Evolutionary conservation across 768 basidiomycete species (phyloP).

Genomic region (Amanita rimosa): DNA sequence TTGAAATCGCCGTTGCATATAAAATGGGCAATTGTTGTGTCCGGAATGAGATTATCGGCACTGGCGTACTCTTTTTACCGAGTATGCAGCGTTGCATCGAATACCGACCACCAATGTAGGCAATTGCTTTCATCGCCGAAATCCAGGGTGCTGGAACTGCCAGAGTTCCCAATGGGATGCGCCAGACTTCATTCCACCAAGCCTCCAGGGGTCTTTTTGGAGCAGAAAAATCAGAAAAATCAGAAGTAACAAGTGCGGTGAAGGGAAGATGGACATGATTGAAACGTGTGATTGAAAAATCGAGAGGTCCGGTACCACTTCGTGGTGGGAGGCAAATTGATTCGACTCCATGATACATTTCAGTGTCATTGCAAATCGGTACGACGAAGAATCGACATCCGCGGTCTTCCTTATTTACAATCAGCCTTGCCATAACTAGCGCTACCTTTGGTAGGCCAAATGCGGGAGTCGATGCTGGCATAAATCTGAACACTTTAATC

Average conservation of each 20-base stretch:
- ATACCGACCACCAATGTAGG: constrained; percentile 47
- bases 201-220: constrained; percentile 32
- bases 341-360: constrained; percentile 42
- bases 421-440: constrained; percentile 43
- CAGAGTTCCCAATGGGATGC: constrained; percentile 43
- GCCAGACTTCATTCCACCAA: constrained; percentile 47
- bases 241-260: constrained; percentile 36
- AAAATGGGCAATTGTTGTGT: constrained; percentile 55
- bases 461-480: constrained; percentile 44
- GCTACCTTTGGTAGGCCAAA: constrained; percentile 46
- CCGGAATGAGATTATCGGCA: constrained; percentile 50
- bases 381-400: constrained; percentile 46
- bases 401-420: constrained; percentile 37
- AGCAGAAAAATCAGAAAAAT: constrained; percentile 25
- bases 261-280: constrained; percentile 39
- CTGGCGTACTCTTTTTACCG: constrained; percentile 27
- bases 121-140: constrained; percentile 38
- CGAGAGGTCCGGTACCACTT: constrained; percentile 41
- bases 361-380: constrained; percentile 37
- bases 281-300: constrained; percentile 47
- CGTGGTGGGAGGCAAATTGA: constrained; percentile 40
- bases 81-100: constrained; percentile 42
- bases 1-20: constrained; percentile 37
- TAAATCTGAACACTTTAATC: constrained; percentile 27
- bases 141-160: constrained; percentile 38